Conservation (phyloP, 1,284 basidiomycete genomes). For the Ceratorhiza oryzae-sativae region DNA sequence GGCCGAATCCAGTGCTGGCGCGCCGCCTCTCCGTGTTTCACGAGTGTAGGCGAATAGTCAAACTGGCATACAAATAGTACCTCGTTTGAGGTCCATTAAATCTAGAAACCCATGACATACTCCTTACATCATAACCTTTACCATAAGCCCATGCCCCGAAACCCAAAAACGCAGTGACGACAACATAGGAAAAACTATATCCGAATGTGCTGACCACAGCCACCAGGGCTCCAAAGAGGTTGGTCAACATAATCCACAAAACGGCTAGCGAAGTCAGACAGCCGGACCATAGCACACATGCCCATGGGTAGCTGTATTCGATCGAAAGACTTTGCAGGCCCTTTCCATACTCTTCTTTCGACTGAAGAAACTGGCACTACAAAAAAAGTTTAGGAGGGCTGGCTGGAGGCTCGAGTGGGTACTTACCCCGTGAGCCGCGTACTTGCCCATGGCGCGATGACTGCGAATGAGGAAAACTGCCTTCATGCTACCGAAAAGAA, state of each 20-base stretch:
- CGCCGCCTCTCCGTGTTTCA: too few species aligned
- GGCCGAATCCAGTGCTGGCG: too few species aligned
- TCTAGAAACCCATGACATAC: not conserved
- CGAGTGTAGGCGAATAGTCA: too few species aligned
- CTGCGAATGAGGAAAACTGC: slow-evolving; percentile 19
- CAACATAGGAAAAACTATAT: not conserved
- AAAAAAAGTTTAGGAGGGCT: not conserved
- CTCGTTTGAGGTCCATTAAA: not conserved
- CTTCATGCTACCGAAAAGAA: slow-evolving; percentile 18
- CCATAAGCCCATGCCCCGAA: slow-evolving; percentile 25
- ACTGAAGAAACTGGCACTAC: slow-evolving; percentile 31
- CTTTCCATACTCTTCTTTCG: slow-evolving; percentile 25
- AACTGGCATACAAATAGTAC: too few species aligned
- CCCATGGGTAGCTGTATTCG: slow-evolving; percentile 36
- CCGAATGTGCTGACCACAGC: slow-evolving; percentile 4
- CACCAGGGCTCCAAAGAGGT: not conserved
- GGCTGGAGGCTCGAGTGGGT: not conserved
- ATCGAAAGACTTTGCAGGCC: slow-evolving; percentile 26
- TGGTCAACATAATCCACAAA: not conserved
- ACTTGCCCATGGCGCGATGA: slow-evolving; percentile 32
- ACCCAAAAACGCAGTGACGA: not conserved
- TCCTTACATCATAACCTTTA: not conserved
- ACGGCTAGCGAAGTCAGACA: slow-evolving; percentile 20
- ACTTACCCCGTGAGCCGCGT: slow-evolving; percentile 28
- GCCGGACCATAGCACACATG: slow-evolving; percentile 25